A percentile compares a stretch with the other conserved stretches of the same genome.
These are phyloP conservation scores for Smittium culicis DNA, from an alignment of 371 early-diverging fungal species.

Conservation along the genomic window DNA sequence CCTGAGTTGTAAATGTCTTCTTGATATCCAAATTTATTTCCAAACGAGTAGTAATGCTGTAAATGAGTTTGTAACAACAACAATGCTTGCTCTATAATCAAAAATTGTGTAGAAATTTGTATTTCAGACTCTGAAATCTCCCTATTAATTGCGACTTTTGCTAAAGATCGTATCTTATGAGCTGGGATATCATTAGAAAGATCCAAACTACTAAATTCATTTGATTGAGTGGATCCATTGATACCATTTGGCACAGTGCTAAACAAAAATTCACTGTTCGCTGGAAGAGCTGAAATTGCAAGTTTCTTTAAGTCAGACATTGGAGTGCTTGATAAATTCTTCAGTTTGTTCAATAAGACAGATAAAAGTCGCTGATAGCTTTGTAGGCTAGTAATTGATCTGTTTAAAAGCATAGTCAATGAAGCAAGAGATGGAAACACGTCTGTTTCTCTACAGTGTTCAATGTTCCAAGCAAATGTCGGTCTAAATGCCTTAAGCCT, in stretches of 20 bases:
- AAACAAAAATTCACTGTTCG: constrained; percentile 16
- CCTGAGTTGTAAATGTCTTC: neutral
- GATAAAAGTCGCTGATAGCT: constrained; percentile 22
- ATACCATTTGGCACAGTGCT: neutral
- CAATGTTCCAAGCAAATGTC: constrained; percentile 29
- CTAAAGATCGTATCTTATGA: neutral
- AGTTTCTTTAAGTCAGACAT: constrained; percentile 24
- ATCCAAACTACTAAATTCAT: neutral
- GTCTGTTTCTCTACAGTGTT: constrained; percentile 30
- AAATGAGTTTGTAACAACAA: neutral
- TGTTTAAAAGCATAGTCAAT: constrained; percentile 18
- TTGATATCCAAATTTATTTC: constrained; percentile 14
- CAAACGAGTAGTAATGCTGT: constrained; percentile 17
- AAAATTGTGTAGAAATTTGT: neutral
- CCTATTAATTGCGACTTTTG: neutral
- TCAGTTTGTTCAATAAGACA: neutral
- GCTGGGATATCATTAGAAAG: neutral
- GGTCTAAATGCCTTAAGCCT: constrained; percentile 17
- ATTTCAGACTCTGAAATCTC: neutral
- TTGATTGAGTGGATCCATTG: neutral
- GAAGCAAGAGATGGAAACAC: constrained; percentile 29
- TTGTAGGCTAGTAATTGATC: constrained; percentile 14
- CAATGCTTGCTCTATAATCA: neutral
- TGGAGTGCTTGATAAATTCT: constrained; percentile 19
- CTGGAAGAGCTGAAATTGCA: constrained; percentile 20